Evolutionary conservation across 371 early-diverging fungal species (phyloP).

Genomic region (Mucor plumbeus): DNA sequence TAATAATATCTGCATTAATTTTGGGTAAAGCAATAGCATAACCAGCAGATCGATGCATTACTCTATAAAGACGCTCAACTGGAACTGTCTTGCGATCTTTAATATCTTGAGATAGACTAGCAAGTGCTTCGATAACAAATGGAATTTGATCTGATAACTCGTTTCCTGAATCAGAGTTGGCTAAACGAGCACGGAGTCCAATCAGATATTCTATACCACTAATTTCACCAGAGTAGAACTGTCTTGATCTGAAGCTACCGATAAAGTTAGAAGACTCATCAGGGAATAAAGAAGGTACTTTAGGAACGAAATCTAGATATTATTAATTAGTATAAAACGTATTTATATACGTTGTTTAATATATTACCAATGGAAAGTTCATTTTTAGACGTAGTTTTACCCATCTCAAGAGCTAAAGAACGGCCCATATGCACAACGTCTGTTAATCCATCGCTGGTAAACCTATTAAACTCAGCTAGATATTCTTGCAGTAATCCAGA

Average conservation of each 20-base stretch:
- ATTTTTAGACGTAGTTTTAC: conserved; percentile 55
- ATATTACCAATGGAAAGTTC: conserved; percentile 28
- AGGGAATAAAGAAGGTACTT: conserved; percentile 46
- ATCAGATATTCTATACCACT: conserved; percentile 56
- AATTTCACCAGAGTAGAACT: conserved; percentile 64
- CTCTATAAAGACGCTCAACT: conserved; percentile 54
- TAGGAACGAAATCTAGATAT: conserved; percentile 44
- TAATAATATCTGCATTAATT: conserved; percentile 75
- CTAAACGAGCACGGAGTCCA: conserved; percentile 16
- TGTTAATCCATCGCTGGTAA: conserved; percentile 50
- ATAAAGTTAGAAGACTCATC: conserved; percentile 68
- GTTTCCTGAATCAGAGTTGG: conserved; percentile 15
- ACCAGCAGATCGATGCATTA: conserved; percentile 37
- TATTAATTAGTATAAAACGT: not conserved
- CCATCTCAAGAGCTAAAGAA: conserved; percentile 75
- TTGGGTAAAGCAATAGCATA: conserved; percentile 26
- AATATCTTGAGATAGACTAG: conserved; percentile 45
- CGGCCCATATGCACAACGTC: conserved; percentile 72
- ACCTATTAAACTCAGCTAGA: conserved; percentile 61
- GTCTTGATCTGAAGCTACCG: conserved; percentile 61
- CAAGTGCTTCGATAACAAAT: conserved; percentile 42
- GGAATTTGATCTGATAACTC: conserved; percentile 45
- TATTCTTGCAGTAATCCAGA: conserved; percentile 72
- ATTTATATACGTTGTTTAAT: not conserved
- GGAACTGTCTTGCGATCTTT: conserved; percentile 49